Conservation (phyloP, 805 yeast species). For the Monosporozyma aquatica region DNA sequence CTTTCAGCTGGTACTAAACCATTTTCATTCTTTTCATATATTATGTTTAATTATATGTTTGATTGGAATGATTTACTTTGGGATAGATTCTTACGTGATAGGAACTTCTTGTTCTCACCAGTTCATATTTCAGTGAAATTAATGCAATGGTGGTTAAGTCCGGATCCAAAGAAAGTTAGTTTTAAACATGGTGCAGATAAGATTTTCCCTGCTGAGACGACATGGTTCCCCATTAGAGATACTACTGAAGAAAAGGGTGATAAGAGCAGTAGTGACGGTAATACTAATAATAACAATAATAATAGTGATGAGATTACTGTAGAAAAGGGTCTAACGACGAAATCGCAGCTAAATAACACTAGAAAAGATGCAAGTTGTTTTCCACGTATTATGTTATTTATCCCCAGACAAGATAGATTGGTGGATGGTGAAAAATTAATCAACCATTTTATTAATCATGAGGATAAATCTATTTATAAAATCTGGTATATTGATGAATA, state of each 20-base stretch:
- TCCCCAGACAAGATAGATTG: constrained; percentile 64
- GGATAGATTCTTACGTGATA: constrained; percentile 54
- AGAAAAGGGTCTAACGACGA: not conserved
- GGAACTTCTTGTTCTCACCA: constrained; percentile 81
- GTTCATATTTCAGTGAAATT: constrained; percentile 68
- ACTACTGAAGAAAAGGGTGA: not conserved
- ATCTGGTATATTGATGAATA: constrained; percentile 45
- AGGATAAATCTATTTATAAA: constrained; percentile 31
- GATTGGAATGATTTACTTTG: constrained; percentile 81
- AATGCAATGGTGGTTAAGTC: constrained; percentile 89
- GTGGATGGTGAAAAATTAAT: constrained; percentile 68
- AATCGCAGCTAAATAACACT: constrained; percentile 19
- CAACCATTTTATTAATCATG: constrained; percentile 54
- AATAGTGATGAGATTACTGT: no score
- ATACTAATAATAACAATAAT: no score
- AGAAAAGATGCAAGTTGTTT: constrained; percentile 34
- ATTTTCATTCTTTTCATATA: constrained; percentile 59
- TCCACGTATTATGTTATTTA: constrained; percentile 56
- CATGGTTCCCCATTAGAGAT: constrained; percentile 41
- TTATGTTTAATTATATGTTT: constrained; percentile 79
- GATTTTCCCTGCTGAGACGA: constrained; percentile 42
- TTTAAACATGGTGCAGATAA: constrained; percentile 32
- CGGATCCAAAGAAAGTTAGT: constrained; percentile 32
- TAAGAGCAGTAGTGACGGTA: no score
- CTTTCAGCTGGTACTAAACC: constrained; percentile 40